These are phyloP conservation scores for Cavenderia fasciculata DNA, from an alignment of 78 protist genomes.

Conservation along the genomic window DNA sequence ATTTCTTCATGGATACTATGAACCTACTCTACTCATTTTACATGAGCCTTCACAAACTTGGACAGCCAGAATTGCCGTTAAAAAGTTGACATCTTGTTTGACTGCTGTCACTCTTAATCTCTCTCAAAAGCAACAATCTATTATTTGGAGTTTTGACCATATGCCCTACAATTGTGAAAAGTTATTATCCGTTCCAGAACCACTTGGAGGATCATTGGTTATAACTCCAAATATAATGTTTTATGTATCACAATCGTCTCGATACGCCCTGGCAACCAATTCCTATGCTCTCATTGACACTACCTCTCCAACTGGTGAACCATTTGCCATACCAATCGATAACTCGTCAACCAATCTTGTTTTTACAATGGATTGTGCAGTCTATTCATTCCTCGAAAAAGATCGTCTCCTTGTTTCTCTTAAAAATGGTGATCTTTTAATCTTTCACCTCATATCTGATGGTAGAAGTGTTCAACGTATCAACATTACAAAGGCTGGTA, in stretches of 20 bases:
- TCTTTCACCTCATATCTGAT: constrained; percentile 64
- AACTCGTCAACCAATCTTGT: constrained; percentile 43
- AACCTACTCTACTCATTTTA: constrained; percentile 80
- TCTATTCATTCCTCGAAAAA: constrained; percentile 25
- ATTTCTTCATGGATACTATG: constrained; percentile 82
- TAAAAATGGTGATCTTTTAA: constrained; percentile 66
- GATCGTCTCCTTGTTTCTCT: constrained; percentile 55
- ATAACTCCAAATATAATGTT: constrained; percentile 61
- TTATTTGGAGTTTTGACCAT: constrained; percentile 62
- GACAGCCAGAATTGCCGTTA: constrained; percentile 43
- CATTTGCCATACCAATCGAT: constrained; percentile 46
- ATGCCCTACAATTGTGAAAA: constrained; percentile 69
- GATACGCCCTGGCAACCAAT: constrained; percentile 60
- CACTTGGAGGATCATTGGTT: constrained; percentile 82
- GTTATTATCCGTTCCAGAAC: constrained; percentile 54
- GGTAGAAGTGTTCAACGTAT: constrained; percentile 66
- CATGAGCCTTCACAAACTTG: constrained; percentile 77
- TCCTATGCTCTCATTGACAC: constrained; percentile 35
- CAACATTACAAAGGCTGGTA: constrained; percentile 60
- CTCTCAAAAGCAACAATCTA: neutral
- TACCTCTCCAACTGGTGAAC: constrained; percentile 6
- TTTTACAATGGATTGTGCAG: constrained; percentile 51
- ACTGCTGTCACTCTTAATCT: constrained; percentile 62
- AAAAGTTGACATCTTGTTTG: constrained; percentile 42
- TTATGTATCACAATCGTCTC: constrained; percentile 61